Conservation (phyloP, 1,284 basidiomycete genomes). For the Tranzscheliella williamsii region DNA sequence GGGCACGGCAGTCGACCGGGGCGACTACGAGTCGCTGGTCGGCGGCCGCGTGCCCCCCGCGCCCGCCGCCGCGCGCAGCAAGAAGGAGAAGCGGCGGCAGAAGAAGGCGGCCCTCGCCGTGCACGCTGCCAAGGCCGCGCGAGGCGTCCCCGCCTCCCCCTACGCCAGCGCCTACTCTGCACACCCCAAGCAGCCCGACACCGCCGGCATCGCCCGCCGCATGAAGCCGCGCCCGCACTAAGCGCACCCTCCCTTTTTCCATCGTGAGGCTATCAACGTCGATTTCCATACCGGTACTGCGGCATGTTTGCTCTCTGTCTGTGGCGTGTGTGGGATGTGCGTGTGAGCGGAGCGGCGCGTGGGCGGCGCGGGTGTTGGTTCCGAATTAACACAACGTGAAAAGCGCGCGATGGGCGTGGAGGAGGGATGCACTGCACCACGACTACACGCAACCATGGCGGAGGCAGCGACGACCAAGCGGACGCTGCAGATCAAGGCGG, state of each 20-base stretch:
- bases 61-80: constrained; percentile 4
- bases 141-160: constrained; percentile 13
- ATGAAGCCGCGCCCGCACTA: constrained; percentile 17
- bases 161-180: constrained; percentile 18
- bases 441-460: too few relatives aligned
- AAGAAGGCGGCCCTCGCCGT: constrained; percentile 24
- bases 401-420: too few relatives aligned
- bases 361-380: too few relatives aligned
- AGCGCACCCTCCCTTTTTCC: too few relatives aligned
- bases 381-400: too few relatives aligned
- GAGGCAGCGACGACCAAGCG: constrained; percentile 30
- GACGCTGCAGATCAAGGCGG: constrained; percentile 48
- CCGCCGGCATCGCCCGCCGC: constrained; percentile 5
- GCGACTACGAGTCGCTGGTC: constrained; percentile 37
- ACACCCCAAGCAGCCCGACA: background rate
- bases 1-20: constrained; percentile 18
- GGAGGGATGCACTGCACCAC: too few relatives aligned
- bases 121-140: constrained; percentile 1
- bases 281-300: too few relatives aligned
- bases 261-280: too few relatives aligned
- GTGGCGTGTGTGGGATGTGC: too few relatives aligned
- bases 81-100: constrained; percentile 27
- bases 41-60: background rate
- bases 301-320: too few relatives aligned
- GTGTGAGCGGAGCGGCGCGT: too few relatives aligned